Conservation (phyloP, 208 protist genomes). For the Trypanosomatidae sp. region DNA sequence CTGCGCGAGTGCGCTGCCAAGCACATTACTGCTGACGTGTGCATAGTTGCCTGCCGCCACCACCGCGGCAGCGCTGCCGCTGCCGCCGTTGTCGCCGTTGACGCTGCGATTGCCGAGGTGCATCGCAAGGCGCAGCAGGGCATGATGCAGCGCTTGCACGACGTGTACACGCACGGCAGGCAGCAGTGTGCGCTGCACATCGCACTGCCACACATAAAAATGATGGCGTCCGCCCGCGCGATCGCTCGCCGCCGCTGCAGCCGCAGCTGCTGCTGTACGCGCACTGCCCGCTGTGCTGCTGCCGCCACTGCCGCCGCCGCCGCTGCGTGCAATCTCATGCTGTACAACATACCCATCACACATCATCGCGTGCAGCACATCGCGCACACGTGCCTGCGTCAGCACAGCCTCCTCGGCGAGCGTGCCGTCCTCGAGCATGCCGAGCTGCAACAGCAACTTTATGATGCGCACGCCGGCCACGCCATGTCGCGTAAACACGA, state of each 20-base stretch:
- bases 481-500: slow-evolving; percentile 61
- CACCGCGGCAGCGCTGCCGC: no score
- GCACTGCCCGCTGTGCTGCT: no score
- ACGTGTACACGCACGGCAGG: slow-evolving; percentile 31
- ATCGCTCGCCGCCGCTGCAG: slow-evolving; percentile 20
- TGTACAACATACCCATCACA: slow-evolving; percentile 50
- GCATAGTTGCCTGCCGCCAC: no score
- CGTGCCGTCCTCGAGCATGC: slow-evolving; percentile 59
- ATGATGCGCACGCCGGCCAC: slow-evolving; percentile 68
- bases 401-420: slow-evolving; percentile 71
- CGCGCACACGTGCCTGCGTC: slow-evolving; percentile 38
- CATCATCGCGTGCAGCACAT: slow-evolving; percentile 64
- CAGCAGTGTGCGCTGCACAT: slow-evolving; percentile 17
- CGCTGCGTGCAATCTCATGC: slow-evolving; percentile 64
- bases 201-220: slow-evolving; percentile 51
- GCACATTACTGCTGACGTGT: no score
- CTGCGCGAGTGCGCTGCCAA: no score
- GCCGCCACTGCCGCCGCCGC: no score
- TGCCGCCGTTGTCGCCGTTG: no score
- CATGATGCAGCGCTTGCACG: no score
- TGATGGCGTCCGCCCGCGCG: slow-evolving; percentile 29
- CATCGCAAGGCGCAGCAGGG: no score
- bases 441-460: slow-evolving; percentile 56
- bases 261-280: no score
- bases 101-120: no score